Percentiles rank a stretch among this genome's conserved stretches.
Evolutionary conservation across 805 yeast genomes (phyloP).

Genomic region (Ogataea siamensis): DNA sequence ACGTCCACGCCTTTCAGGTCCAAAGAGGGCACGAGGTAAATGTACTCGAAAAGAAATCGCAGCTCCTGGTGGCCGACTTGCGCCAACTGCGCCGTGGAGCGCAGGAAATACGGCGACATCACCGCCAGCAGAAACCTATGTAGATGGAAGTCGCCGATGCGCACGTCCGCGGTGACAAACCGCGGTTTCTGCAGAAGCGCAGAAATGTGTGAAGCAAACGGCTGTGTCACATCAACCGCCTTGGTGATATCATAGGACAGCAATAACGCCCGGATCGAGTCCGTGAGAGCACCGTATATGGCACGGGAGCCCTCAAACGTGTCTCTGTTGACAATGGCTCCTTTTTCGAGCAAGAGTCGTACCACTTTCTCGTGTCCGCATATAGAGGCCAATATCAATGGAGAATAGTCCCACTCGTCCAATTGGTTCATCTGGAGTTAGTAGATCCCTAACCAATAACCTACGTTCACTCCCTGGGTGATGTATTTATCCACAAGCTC

Average conservation of each 20-base stretch:
- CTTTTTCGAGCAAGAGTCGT: constrained; percentile 55
- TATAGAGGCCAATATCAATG: constrained; percentile 66
- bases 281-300: constrained; percentile 74
- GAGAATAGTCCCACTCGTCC: constrained; percentile 75
- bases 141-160: constrained; percentile 28
- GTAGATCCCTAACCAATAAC: constrained; percentile 17
- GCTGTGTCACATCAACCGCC: constrained; percentile 63
- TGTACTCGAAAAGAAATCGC: constrained; percentile 32
- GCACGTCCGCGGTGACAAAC: constrained; percentile 35
- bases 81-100: not conserved
- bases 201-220: constrained; percentile 70
- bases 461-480: constrained; percentile 48
- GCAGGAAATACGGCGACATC: constrained; percentile 13
- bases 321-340: constrained; percentile 77
- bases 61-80: constrained; percentile 29
- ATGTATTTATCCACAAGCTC: constrained; percentile 60
- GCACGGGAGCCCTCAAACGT: constrained; percentile 80
- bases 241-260: constrained; percentile 64
- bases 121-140: constrained; percentile 45
- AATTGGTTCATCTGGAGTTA: constrained; percentile 39
- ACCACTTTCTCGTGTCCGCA: constrained; percentile 75
- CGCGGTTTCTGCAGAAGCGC: constrained; percentile 36
- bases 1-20: constrained; percentile 35
- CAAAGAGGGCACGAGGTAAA: constrained; percentile 29
- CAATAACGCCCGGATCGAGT: constrained; percentile 56